Evolutionary conservation across 2,329 filamentous ascomycete species (phyloP).

Genomic region (Xylariaceae sp.): DNA sequence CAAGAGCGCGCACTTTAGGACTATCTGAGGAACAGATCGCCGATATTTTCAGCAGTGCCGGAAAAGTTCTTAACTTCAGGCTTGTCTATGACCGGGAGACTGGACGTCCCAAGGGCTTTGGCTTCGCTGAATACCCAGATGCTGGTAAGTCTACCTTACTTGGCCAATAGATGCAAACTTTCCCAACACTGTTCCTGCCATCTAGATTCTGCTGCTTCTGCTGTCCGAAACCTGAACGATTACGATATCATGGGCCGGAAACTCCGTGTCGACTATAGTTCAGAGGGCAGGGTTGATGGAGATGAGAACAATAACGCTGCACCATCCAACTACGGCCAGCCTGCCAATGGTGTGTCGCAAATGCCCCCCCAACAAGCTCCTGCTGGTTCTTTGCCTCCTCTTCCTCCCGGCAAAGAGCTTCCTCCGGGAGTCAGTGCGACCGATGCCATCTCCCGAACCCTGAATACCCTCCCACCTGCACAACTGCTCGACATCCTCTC

Average conservation of each 20-base stretch:
- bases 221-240: slow-evolving; percentile 92
- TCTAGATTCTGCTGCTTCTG: slow-evolving; percentile 76
- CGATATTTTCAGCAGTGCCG: slow-evolving; percentile 86
- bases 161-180: background rate
- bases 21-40: slow-evolving; percentile 94
- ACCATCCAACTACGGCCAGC: slow-evolving; percentile 15
- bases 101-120: slow-evolving; percentile 91
- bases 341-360: slow-evolving; percentile 28
- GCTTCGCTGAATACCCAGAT: slow-evolving; percentile 93
- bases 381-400: slow-evolving; percentile 63
- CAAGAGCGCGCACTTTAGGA: slow-evolving; percentile 47
- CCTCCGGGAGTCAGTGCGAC: slow-evolving; percentile 78
- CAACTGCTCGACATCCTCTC: slow-evolving; percentile 90
- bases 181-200: slow-evolving; percentile 2
- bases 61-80: slow-evolving; percentile 86
- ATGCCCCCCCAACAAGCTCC: slow-evolving; percentile 26
- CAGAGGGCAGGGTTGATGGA: slow-evolving; percentile 74
- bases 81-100: slow-evolving; percentile 95
- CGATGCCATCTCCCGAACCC: slow-evolving; percentile 87
- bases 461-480: slow-evolving; percentile 78
- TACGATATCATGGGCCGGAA: slow-evolving; percentile 93
- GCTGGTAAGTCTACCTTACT: slow-evolving; percentile 53
- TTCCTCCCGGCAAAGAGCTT: slow-evolving; percentile 81
- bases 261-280: slow-evolving; percentile 91
- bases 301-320: slow-evolving; percentile 40